A percentile compares a stretch with the other conserved stretches of the same genome.
Conservation (phyloP, 164 flowering plant species). For the Akebia trifoliata region DNA sequence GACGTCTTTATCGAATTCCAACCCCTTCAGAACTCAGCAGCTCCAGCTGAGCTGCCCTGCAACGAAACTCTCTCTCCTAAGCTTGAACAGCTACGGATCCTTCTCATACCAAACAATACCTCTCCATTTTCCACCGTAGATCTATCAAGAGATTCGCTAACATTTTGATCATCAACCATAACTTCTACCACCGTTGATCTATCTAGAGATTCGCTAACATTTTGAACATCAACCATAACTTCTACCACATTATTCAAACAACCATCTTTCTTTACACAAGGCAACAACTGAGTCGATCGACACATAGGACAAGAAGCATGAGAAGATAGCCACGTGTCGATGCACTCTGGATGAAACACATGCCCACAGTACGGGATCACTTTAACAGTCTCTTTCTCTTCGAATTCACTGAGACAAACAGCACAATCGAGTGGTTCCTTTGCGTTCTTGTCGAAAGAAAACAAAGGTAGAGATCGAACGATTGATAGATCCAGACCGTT, state of each 20-base stretch:
- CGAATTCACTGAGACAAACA: conserved; percentile 57
- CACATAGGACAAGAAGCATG: conserved; percentile 68
- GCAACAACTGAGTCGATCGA: conserved; percentile 28
- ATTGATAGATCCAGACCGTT: conserved; percentile 19
- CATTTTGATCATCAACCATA: no score
- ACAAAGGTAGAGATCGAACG: conserved; percentile 39
- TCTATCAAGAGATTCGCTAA: no score
- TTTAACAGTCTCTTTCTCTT: conserved; percentile 41
- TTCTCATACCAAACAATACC: conserved; percentile 9
- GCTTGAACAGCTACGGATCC: conserved; percentile 25
- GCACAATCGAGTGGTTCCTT: conserved; percentile 40
- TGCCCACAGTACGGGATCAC: conserved; percentile 48
- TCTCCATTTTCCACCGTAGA: neutral
- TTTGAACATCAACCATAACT: conserved; percentile 6
- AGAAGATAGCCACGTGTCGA: conserved; percentile 53
- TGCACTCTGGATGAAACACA: conserved; percentile 54
- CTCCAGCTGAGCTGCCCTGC: conserved; percentile 26
- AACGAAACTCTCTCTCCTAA: conserved; percentile 8
- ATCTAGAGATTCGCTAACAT: no score
- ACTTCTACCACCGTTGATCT: conserved; percentile 6
- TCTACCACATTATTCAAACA: neutral
- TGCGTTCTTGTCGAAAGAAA: conserved; percentile 20
- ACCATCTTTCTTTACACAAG: neutral
- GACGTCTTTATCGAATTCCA: no score
- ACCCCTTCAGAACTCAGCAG: no score